Evolutionary conservation across 768 basidiomycete genomes (phyloP).

Genomic region (Amanita rubescens): DNA sequence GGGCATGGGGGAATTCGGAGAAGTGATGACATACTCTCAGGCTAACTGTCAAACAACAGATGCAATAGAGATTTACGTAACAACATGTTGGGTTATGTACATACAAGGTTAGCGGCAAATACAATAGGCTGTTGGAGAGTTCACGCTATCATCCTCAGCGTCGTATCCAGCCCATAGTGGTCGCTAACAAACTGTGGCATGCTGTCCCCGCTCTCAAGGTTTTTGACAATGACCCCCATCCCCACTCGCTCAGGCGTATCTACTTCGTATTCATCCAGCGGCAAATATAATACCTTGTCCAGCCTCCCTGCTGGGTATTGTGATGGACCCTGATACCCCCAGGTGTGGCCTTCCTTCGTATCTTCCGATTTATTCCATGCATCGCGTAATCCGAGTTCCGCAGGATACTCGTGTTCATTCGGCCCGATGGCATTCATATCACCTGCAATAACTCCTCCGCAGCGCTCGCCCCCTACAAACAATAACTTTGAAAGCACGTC

Average conservation of each 20-base stretch:
- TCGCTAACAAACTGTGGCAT: conserved; percentile 50
- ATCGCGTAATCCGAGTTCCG: conserved; percentile 44
- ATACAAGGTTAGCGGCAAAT: background rate
- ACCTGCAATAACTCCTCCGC: conserved; percentile 58
- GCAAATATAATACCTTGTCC: conserved; percentile 59
- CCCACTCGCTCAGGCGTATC: conserved; percentile 51
- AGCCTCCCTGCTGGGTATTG: conserved; percentile 46
- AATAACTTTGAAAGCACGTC: conserved; percentile 43
- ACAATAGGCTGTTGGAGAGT: conserved; percentile 9
- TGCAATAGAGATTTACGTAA: too few relatives aligned
- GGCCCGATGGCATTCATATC: conserved; percentile 65
- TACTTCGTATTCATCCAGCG: conserved; percentile 41
- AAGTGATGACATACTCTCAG: too few relatives aligned
- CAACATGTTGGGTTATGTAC: background rate
- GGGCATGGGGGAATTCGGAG: too few relatives aligned
- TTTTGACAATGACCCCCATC: conserved; percentile 37
- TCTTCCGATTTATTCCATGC: conserved; percentile 45
- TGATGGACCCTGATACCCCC: conserved; percentile 57
- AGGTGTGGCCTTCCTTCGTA: conserved; percentile 47
- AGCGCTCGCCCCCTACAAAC: conserved; percentile 31
- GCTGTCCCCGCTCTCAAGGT: conserved; percentile 18
- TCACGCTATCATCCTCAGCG: conserved; percentile 23
- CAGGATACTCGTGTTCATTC: conserved; percentile 35
- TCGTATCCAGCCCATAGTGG: conserved; percentile 53
- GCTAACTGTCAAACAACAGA: too few relatives aligned